Base-by-base conservation (phyloP, 2,329 filamentous ascomycete genomes). In the Cercospora citrullina region DNA sequence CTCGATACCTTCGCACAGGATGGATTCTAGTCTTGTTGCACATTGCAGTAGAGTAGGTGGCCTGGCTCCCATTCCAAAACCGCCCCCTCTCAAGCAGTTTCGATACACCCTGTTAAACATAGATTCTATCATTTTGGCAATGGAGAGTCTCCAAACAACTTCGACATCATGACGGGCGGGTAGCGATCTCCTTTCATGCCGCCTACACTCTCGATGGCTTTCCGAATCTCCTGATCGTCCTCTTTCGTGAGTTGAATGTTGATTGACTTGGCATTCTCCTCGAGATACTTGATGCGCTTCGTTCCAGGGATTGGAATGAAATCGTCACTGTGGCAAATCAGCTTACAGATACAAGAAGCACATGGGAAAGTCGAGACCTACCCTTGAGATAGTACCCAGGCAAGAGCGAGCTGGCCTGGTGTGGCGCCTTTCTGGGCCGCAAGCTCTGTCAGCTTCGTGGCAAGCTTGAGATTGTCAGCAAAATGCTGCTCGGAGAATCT, bases 291-390 rank as follows among this genome's bases (percentile, higher is more conserved):
- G 55, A 73, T 68, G 8, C 65, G 67, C 60, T 72, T 75, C 1
- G 73, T 75, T 1, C 83, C 83, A 0, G 83, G 82, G 60, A 84
- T 84, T 0, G 82, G 75, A 67, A 85, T 82, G 78, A 74, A 77
- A 62, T 81, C 77, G 8, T 79, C 76, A 63, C 68, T 57, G 74
- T 72, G 9, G 66, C 67, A 62, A 75, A 60, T 77, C 75, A 64
- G 76, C 69, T 21, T 76, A 64, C 57, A 53, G 18, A 53, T 74
- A 76, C 65, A 74, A 75, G 9, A 71, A 59, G 14, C n/a, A 36
- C 5, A 53, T 31, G n/a, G n/a, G 3, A 18, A 60, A 42, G 16
- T n/a, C 36, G 16, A 39, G 42, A 60, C 57, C 30, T 67, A 69
- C 60, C 76, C 77, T 68, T 78, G 77, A 26, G 72, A 72, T 7